Evolutionary conservation across 2,329 filamentous ascomycete species (phyloP), one percentile per base, ranked within the genome.

Genomic region (Plenodomus lindquistii): DNA sequence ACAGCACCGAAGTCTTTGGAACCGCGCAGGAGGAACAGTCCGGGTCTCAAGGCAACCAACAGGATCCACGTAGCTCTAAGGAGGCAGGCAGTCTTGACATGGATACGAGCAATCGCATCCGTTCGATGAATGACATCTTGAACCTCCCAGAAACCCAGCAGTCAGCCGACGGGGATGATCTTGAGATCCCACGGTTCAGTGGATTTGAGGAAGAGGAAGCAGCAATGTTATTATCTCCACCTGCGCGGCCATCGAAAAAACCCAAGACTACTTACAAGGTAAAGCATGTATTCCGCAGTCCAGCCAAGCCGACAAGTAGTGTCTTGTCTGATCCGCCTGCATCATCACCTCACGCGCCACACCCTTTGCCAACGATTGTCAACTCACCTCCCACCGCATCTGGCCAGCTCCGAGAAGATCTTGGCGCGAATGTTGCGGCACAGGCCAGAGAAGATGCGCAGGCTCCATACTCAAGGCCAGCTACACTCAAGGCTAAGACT

Each of bases 11-110:
- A 15, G 42, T 37, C 2, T 68, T 62, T 17, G 51, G 64, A 9
- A 69, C 74, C n/a, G 75, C 74, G 16, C 67, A 63, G 39, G 73
- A 76, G 36, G 68, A 75, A 37, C 58, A 70, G 7, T 66, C 67
- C 15, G 53, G 48, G 6, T 68, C 62, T 10, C 53, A 60, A 17
- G 34, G 17, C 48, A 65, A 57, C 17, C 46, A 48, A 27, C 41
- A 37, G 1, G 52, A 42, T 21, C 55, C 38, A n/a, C 37, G 46
- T 13, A 52, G 47, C 21, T 56, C 54, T 9, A 58, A 52, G 38
- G 55, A 62, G 4, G 49, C 53, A 18, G 54, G 47, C 18, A 61
- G 55, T 21, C 54, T 60, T 37, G 35, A 37, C 10, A 46, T 62
- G 8, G 48, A 31, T 17, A 39, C 34, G 8, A 35, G 27, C 1